These are phyloP conservation scores for Fomitopsis schrenkii DNA, from an alignment of 1,284 basidiomycete genomes.

Conservation along the genomic window DNA sequence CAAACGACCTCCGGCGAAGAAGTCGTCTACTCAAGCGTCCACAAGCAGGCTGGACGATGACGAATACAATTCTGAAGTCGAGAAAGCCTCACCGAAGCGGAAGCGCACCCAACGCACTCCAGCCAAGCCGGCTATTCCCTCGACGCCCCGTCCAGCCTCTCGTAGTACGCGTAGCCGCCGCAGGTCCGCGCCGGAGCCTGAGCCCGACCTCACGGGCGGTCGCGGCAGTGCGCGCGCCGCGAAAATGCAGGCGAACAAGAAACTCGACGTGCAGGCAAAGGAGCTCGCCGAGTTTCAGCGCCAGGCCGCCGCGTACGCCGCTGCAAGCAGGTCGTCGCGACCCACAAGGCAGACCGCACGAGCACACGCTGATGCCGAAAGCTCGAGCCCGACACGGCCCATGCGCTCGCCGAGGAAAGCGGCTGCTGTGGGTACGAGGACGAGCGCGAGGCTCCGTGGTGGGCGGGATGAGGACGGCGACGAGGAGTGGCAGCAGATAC, in stretches of 20 bases:
- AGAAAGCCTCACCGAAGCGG: constrained; percentile 23
- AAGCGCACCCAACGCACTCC: constrained; percentile 13
- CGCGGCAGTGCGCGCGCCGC: constrained; percentile 52
- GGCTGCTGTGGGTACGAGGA: constrained; percentile 49
- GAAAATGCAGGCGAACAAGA: constrained; percentile 66
- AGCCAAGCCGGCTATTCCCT: background rate
- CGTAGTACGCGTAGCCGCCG: constrained; percentile 23
- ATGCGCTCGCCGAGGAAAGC: constrained; percentile 24
- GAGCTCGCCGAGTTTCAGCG: constrained; percentile 60
- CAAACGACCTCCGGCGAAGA: constrained; percentile 35
- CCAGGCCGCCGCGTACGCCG: constrained; percentile 31
- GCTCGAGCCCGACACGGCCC: background rate
- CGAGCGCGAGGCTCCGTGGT: constrained; percentile 66
- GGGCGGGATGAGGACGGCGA: constrained; percentile 33
- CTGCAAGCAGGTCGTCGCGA: constrained; percentile 11
- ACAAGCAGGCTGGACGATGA: constrained; percentile 17
- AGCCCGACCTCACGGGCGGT: constrained; percentile 15
- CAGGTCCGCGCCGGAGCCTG: constrained; percentile 18
- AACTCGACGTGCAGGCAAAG: constrained; percentile 63
- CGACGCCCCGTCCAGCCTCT: background rate
- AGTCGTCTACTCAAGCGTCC: constrained; percentile 11
- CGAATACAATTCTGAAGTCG: constrained; percentile 21
- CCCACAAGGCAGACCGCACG: constrained; percentile 4
- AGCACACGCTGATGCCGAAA: background rate
- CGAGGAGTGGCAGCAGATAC: constrained; percentile 75